phyloP scores from a whole-genome alignment of 2,329 filamentous ascomycete species.

The Kalaharituber pfeilii region DNA sequence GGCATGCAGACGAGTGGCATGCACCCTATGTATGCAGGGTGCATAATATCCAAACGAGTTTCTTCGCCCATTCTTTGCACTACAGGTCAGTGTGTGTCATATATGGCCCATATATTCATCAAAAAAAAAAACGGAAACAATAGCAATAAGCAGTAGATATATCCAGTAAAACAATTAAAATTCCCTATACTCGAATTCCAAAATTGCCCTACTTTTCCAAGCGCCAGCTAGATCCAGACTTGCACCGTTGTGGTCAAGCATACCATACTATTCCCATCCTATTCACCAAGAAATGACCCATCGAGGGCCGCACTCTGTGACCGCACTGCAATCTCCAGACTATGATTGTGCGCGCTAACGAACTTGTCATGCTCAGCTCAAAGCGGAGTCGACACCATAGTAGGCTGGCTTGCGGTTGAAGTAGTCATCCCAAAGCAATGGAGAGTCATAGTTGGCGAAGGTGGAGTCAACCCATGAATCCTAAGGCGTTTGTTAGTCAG shows the following conservation, averaged over 20 bases:
- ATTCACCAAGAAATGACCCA: not conserved
- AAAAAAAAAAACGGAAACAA: too few relatives aligned
- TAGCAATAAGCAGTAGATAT: too few relatives aligned
- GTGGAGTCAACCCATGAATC: slow-evolving; percentile 30
- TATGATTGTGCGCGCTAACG: not conserved
- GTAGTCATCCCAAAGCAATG: slow-evolving; percentile 33
- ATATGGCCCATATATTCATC: too few relatives aligned
- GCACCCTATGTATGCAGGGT: too few relatives aligned
- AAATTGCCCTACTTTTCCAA: not conserved
- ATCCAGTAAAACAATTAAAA: too few relatives aligned
- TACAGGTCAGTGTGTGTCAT: too few relatives aligned
- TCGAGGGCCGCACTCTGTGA: not conserved
- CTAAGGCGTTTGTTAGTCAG: too few relatives aligned
- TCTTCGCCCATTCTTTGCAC: too few relatives aligned
- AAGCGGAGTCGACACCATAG: slow-evolving; percentile 17
- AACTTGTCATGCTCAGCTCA: too few relatives aligned
- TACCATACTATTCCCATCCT: not conserved
- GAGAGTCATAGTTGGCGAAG: slow-evolving; percentile 30
- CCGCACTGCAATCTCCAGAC: not conserved
- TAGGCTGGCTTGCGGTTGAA: slow-evolving; percentile 34
- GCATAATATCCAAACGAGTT: too few relatives aligned
- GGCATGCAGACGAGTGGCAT: too few relatives aligned
- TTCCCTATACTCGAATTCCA: too few relatives aligned
- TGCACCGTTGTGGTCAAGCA: not conserved
- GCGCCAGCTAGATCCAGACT: not conserved